These are phyloP conservation scores for Schizonepeta tenuifolia DNA, from an alignment of 257 asterid species.

Conservation along the genomic window DNA sequence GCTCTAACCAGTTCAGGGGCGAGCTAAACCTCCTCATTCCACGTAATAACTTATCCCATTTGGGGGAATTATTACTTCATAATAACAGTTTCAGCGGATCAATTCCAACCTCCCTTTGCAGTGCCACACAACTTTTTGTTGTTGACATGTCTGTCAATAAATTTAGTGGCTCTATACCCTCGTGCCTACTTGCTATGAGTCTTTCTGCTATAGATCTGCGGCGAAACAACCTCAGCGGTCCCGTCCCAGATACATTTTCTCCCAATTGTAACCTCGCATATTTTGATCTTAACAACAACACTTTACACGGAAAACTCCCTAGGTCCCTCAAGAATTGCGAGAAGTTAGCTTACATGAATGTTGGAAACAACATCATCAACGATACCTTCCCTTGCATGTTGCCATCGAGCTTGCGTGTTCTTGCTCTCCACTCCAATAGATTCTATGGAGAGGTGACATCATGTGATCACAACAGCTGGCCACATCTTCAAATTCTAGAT, in stretches of 20 bases:
- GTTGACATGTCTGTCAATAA: not conserved
- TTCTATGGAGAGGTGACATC: slow-evolving; percentile 44
- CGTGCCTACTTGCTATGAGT: not conserved
- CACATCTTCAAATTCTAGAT: slow-evolving; percentile 31
- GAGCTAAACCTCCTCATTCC: too few relatives aligned
- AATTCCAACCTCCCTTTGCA: too few relatives aligned
- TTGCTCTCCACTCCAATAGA: slow-evolving; percentile 45
- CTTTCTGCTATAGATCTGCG: not conserved
- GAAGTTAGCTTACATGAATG: slow-evolving; percentile 39
- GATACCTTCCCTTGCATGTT: slow-evolving; percentile 39
- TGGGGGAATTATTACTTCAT: too few relatives aligned
- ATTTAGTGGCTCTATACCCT: not conserved
- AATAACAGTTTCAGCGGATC: too few relatives aligned
- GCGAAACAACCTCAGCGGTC: not conserved
- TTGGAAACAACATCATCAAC: slow-evolving; percentile 47
- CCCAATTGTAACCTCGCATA: accelerated
- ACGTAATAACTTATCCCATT: too few relatives aligned
- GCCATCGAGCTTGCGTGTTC: slow-evolving; percentile 46
- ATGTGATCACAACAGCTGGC: slow-evolving; percentile 34
- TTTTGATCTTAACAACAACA: not conserved
- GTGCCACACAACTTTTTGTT: too few relatives aligned
- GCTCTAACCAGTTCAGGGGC: too few relatives aligned
- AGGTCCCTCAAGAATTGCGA: slow-evolving; percentile 41
- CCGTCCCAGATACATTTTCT: not conserved
- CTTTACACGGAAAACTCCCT: slow-evolving; percentile 37